Percentiles rank a stretch among this genome's conserved stretches.
phyloP scores from a whole-genome alignment of 148 eudicot genomes.

The Rhododendron ferrugineum region DNA sequence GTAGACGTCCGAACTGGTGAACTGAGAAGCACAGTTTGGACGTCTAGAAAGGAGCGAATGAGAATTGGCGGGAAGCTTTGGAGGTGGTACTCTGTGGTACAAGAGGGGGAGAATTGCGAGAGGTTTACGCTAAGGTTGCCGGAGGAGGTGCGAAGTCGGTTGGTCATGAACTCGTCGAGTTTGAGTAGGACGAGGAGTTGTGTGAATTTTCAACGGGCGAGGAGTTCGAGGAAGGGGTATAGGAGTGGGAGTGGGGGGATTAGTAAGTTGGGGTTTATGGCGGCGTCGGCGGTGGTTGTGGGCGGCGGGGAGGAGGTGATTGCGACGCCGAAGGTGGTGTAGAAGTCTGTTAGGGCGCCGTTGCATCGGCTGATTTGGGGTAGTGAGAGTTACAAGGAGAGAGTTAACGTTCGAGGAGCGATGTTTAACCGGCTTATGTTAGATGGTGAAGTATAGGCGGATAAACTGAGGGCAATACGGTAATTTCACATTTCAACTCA shows the following conservation, averaged over 20 bases:
- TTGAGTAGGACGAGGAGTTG: constrained; percentile 24
- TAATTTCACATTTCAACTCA: no score
- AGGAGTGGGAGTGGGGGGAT: constrained; percentile 25
- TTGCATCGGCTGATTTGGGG: background rate
- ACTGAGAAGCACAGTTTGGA: background rate
- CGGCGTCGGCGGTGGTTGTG: background rate
- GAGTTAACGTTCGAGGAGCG: background rate
- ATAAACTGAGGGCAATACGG: no score
- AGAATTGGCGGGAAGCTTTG: background rate
- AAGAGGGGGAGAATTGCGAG: constrained; percentile 36
- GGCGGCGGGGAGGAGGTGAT: background rate
- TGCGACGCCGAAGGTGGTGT: background rate
- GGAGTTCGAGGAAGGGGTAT: constrained; percentile 26
- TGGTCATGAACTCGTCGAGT: constrained; percentile 19
- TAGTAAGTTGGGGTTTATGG: constrained; percentile 21
- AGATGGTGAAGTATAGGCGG: background rate
- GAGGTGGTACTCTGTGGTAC: constrained; percentile 46
- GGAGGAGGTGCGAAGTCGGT: constrained; percentile 34
- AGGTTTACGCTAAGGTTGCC: constrained; percentile 61
- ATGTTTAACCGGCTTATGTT: background rate
- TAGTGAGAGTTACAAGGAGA: background rate
- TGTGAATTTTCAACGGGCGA: constrained; percentile 14
- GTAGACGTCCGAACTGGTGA: background rate
- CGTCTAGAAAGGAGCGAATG: background rate
- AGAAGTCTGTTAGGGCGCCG: background rate